These are phyloP conservation scores for Gossypioides kirkii DNA, from an alignment of 345 rosid genomes.

Conservation along the genomic window DNA sequence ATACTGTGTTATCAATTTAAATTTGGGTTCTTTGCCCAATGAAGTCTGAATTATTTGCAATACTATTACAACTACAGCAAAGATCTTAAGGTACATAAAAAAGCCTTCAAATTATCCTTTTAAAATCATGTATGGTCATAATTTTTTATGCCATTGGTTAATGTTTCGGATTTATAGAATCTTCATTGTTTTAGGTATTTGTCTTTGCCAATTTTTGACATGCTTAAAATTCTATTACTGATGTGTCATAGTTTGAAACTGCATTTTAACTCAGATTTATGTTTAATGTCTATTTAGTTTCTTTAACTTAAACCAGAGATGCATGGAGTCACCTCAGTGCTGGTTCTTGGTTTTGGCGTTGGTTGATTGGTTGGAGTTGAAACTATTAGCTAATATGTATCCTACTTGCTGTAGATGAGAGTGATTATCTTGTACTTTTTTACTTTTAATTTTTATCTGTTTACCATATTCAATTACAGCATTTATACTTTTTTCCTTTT, in stretches of 20 bases:
- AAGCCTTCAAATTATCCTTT: neutral
- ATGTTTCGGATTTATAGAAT: neutral
- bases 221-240: constrained; percentile 9
- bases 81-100: neutral
- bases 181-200: constrained; percentile 4
- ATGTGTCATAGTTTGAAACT: constrained; percentile 15
- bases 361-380: constrained; percentile 43
- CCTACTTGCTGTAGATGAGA: constrained; percentile 32
- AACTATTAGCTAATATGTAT: constrained; percentile 42
- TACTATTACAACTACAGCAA: neutral
- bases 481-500: neutral
- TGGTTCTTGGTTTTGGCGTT: constrained; percentile 45
- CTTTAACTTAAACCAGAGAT: constrained; percentile 61
- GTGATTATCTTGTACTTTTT: constrained; percentile 8
- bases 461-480: neutral
- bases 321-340: constrained; percentile 43
- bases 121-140: neutral
- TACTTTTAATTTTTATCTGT: constrained; percentile 1
- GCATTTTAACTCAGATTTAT: constrained; percentile 11
- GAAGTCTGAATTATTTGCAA: constrained; percentile 4
- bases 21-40: neutral
- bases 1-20: neutral
- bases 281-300: constrained; percentile 28
- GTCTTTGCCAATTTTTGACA: neutral
- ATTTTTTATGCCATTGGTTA: neutral